Percentiles rank a stretch among this genome's conserved stretches.
phyloP scores from a whole-genome alignment of 2,329 filamentous ascomycete genomes.

The Cryphonectria nitschkei region DNA sequence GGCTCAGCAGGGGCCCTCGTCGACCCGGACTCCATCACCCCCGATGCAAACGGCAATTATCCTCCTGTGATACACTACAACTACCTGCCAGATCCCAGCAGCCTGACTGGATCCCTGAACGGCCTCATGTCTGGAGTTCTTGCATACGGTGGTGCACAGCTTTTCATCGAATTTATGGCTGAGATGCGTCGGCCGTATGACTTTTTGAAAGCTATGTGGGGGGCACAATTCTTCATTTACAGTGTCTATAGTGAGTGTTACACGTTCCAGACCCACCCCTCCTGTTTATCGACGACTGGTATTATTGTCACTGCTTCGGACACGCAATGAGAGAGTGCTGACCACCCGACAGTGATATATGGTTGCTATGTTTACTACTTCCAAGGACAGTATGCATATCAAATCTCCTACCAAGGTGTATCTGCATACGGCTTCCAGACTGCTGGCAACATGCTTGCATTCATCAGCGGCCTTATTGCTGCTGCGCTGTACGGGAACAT shows the following conservation, averaged over 20 bases:
- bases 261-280: neutral
- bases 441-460: constrained; percentile 45
- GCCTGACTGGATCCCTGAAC: constrained; percentile 51
- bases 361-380: constrained; percentile 18
- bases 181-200: constrained; percentile 50
- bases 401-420: constrained; percentile 14
- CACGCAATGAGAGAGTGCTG: neutral
- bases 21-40: constrained; percentile 36
- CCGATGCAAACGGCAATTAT: constrained; percentile 38
- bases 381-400: constrained; percentile 16
- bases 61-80: constrained; percentile 44
- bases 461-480: constrained; percentile 47
- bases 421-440: constrained; percentile 45
- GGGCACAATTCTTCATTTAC: constrained; percentile 47
- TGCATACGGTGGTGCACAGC: constrained; percentile 60
- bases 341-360: constrained; percentile 2
- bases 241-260: constrained; percentile 37
- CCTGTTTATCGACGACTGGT: no score
- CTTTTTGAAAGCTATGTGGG: constrained; percentile 47
- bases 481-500: constrained; percentile 54
- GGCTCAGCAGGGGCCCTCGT: constrained; percentile 37
- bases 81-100: constrained; percentile 45
- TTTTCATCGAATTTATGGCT: constrained; percentile 62
- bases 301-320: no score
- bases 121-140: constrained; percentile 59